These are phyloP conservation scores for Talaromyces sp. DNA, from an alignment of 2,329 filamentous ascomycete genomes.

Conservation along the genomic window DNA sequence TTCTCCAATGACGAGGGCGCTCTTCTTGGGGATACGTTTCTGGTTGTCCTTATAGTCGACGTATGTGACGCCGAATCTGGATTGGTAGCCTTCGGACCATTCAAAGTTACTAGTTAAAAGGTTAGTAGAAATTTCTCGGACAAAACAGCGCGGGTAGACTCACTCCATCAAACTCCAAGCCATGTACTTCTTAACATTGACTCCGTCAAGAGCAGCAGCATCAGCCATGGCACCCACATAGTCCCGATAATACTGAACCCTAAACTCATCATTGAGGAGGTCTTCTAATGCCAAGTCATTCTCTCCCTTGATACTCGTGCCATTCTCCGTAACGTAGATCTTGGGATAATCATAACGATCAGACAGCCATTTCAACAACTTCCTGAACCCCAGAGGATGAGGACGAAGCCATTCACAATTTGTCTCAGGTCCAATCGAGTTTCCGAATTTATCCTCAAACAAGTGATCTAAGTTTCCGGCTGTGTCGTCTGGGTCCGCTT, in stretches of 20 bases:
- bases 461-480: constrained; percentile 72
- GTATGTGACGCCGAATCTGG: constrained; percentile 77
- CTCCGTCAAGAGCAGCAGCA: constrained; percentile 68
- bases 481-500: constrained; percentile 63
- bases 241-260: constrained; percentile 71
- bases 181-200: constrained; percentile 75
- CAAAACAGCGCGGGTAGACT: constrained; percentile 26
- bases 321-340: constrained; percentile 88
- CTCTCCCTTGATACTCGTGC: constrained; percentile 78
- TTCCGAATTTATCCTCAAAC: constrained; percentile 67
- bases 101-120: constrained; percentile 65
- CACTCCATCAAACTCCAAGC: constrained; percentile 84
- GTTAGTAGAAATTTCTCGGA: background rate
- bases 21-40: constrained; percentile 80
- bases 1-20: constrained; percentile 65
- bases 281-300: constrained; percentile 68
- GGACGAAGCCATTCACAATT: constrained; percentile 79
- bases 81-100: constrained; percentile 89
- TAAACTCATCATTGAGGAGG: constrained; percentile 77
- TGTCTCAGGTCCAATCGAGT: constrained; percentile 75
- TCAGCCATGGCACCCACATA: constrained; percentile 75
- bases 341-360: constrained; percentile 71
- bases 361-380: constrained; percentile 72
- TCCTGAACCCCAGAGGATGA: constrained; percentile 70
- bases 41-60: constrained; percentile 79